Evolutionary conservation across 331 rosid genomes (phyloP).

Genomic region (Quercus tomentella): DNA sequence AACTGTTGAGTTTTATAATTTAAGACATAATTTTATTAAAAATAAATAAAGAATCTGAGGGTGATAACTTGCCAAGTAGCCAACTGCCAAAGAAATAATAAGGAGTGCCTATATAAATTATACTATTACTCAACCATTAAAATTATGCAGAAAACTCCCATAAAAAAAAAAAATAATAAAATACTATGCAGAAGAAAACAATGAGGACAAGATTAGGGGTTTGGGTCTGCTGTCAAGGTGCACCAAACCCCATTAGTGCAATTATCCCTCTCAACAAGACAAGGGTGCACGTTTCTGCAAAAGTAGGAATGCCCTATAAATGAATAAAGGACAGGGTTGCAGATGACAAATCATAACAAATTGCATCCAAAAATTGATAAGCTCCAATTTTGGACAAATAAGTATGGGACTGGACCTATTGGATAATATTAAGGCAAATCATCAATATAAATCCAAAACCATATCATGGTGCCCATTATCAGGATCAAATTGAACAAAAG

Average conservation of each 20-base stretch:
- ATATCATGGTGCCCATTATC: neutral
- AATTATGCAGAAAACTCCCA: neutral
- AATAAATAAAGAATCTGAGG: neutral
- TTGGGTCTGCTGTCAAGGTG: conserved; percentile 24
- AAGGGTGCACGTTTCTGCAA: conserved; percentile 17
- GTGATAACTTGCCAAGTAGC: neutral
- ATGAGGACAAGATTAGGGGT: neutral
- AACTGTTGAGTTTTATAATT: no score
- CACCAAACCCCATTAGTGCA: conserved; percentile 30
- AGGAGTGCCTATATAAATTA: neutral
- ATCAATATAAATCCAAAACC: neutral
- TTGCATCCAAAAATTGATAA: conserved; percentile 17
- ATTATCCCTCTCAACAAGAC: conserved; percentile 27
- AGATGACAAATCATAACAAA: conserved; percentile 17
- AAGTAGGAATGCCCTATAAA: conserved; percentile 28
- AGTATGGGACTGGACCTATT: conserved; percentile 35
- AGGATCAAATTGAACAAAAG: neutral
- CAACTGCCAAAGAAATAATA: neutral
- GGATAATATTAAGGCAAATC: neutral
- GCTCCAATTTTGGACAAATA: conserved; percentile 14
- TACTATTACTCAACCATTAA: neutral
- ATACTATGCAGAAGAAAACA: neutral
- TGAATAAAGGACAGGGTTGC: conserved; percentile 45
- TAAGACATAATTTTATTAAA: no score
- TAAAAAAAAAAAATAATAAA: no score